Conservation (phyloP, 306 rosid species). For the Cucumis hystrix region DNA sequence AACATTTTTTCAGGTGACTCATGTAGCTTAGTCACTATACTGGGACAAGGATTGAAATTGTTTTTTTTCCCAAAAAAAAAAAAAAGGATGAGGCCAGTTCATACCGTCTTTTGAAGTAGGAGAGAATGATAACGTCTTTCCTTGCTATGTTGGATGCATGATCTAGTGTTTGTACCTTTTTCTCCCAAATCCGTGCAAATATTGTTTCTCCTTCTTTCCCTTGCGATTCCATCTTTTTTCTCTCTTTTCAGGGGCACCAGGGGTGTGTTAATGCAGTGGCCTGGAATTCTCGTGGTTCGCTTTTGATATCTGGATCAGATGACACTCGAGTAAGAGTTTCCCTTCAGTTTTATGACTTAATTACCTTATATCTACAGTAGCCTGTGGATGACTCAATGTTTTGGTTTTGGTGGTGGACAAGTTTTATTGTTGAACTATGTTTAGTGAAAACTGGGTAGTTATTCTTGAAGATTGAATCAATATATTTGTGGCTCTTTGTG, state of each 20-base stretch:
- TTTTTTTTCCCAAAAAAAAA: too few relatives aligned
- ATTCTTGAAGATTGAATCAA: background rate
- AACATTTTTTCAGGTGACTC: background rate
- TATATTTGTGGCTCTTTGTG: background rate
- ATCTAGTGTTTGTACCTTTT: background rate
- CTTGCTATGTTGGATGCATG: background rate
- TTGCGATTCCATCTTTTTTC: too few relatives aligned
- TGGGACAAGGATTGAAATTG: too few relatives aligned
- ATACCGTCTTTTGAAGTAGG: background rate
- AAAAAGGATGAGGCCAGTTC: background rate
- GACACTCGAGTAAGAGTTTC: constrained; percentile 57
- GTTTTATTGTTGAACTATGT: background rate
- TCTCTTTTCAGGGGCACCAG: constrained; percentile 52
- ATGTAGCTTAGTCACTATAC: background rate
- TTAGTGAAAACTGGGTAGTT: background rate
- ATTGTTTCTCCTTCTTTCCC: background rate
- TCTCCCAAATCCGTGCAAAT: background rate
- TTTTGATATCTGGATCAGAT: constrained; percentile 92
- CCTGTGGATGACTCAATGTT: background rate
- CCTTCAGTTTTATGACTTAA: background rate
- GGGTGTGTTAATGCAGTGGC: constrained; percentile 94
- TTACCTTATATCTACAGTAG: background rate
- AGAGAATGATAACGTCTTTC: background rate
- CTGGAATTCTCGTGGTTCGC: constrained; percentile 83
- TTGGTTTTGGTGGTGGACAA: background rate